Base-by-base conservation (phyloP, 2,329 filamentous ascomycete species). In the Teratosphaeria epicoccoides region DNA sequence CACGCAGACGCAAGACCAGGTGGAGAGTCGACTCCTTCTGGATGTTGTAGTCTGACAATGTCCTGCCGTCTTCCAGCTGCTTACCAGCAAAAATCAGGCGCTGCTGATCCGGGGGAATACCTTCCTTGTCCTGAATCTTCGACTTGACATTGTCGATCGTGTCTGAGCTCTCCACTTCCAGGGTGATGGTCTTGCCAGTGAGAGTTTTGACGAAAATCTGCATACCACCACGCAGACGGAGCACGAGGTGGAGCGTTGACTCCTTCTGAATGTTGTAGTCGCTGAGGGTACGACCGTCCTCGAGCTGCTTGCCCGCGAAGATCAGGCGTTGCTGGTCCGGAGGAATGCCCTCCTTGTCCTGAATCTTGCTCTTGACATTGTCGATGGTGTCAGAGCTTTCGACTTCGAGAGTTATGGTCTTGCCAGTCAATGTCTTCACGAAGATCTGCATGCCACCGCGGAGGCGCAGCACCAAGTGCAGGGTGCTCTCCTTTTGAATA, bases 231-330 rank as follows among this genome's bases (percentile, higher is more conserved):
- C 78, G 78, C n/a, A 81, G 76, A 69, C 78, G 75, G 57, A 81
- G 75, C 63, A 84, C 81, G 68, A 84, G 74, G 68, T 84, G 81
- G 53, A 84, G 74, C 1, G 81, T 84, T 52, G 75, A 79, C 71
- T 83, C 81, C 76, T 96, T 66, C 50, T 97, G 91, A 46, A 96
- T 96, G 76, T 96, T 96, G 82, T 96, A 96, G 69, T 96, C 91
- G 48, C 82, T 85, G 0, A 96, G 77, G 0, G 90, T 96, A 22
- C 90, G 87, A 47, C 90, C 90, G 62, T 96, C 91, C 72, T 97
- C 91, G 3, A 96, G 82, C 70, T 96, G 90, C 80, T 96, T 96
- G 52, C 90, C 91, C 45, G 90, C 90, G 62, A 96, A 96, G 70
- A 95, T 95, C 11, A 95, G 75, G 63, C 90, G 88, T 73, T 95